Evolutionary conservation across 345 rosid species (phyloP).

Genomic region (Corymbia maculata): DNA sequence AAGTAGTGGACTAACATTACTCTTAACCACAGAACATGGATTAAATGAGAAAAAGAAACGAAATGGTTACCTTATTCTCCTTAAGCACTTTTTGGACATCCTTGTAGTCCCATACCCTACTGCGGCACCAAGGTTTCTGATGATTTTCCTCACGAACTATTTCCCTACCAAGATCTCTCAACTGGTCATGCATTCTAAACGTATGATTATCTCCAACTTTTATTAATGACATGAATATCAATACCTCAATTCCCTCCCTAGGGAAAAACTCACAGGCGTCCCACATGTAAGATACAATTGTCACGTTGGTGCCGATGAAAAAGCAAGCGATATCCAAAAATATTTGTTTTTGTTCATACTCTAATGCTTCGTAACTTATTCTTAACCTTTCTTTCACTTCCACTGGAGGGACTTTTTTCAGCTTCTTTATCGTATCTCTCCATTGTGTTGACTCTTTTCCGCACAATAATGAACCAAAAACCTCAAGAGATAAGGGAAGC

Average conservation of each 20-base stretch:
- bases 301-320: background rate
- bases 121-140: fast-evolving
- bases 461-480: background rate
- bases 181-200: background rate
- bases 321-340: background rate
- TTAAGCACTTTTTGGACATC: background rate
- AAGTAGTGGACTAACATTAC: background rate
- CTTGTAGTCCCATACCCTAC: background rate
- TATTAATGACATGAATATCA: background rate
- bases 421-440: fast-evolving
- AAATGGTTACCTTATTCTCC: background rate
- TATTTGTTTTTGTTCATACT: fast-evolving
- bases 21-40: fast-evolving
- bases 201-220: background rate
- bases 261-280: background rate
- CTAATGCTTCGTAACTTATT: background rate
- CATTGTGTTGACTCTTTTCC: fast-evolving
- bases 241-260: background rate
- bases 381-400: background rate
- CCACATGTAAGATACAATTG: background rate
- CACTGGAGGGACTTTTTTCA: fast-evolving
- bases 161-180: background rate
- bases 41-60: background rate
- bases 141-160: background rate
- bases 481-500: background rate